Evolutionary conservation across 495 filamentous ascomycete species (phyloP).

Genomic region (Podospora pseudocomata): DNA sequence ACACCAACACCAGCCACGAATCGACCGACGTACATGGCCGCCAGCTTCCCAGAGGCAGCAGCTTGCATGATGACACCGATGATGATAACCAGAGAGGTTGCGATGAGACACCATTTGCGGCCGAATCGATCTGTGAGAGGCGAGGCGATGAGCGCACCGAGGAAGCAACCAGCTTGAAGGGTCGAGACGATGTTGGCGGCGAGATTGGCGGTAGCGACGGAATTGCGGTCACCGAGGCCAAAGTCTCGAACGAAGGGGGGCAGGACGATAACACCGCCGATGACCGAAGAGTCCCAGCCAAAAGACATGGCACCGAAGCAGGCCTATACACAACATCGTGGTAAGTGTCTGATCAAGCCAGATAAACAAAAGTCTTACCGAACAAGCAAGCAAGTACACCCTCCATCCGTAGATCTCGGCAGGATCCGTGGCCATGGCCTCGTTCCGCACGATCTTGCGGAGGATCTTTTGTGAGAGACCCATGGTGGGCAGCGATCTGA

Average conservation of each 20-base stretch:
- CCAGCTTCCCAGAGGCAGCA: constrained; percentile 45
- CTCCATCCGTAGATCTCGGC: constrained; percentile 78
- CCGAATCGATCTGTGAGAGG: constrained; percentile 43
- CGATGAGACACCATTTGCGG: constrained; percentile 54
- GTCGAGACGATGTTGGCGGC: constrained; percentile 51
- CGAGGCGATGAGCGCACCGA: constrained; percentile 37
- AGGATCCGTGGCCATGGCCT: constrained; percentile 70
- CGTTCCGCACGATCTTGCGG: constrained; percentile 68
- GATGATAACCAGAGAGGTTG: constrained; percentile 52
- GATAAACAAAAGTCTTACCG: constrained; percentile 43
- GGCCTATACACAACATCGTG: constrained; percentile 37
- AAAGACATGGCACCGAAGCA: constrained; percentile 78
- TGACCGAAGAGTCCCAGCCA: constrained; percentile 62
- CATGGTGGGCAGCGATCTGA: constrained; percentile 25
- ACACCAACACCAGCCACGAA: constrained; percentile 61
- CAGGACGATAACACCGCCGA: constrained; percentile 60
- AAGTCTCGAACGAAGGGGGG: constrained; percentile 47
- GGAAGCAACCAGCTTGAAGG: constrained; percentile 55
- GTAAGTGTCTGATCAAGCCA: constrained; percentile 13
- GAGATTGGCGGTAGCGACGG: constrained; percentile 35
- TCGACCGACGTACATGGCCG: constrained; percentile 59
- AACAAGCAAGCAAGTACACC: constrained; percentile 64
- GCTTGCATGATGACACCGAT: constrained; percentile 56
- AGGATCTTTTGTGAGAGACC: constrained; percentile 40
- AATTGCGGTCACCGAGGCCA: constrained; percentile 27